Conservation (phyloP, 1,284 basidiomycete genomes). For the Xerocomus minutiporus region DNA sequence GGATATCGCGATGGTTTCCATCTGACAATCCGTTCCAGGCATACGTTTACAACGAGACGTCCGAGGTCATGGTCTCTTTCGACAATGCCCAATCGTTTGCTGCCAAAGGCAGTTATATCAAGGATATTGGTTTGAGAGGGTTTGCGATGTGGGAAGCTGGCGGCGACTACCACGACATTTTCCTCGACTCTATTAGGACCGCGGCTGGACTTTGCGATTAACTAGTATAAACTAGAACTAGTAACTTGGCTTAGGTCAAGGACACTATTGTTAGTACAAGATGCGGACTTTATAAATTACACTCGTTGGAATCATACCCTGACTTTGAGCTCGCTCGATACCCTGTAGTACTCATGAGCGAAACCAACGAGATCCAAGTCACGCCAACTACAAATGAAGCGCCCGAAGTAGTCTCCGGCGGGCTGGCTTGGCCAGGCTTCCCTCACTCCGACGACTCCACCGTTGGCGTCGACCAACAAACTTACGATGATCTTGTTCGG, state of each 20-base stretch:
- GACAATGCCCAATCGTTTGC: slow-evolving; percentile 44
- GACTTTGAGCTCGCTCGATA: neutral
- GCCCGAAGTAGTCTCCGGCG: neutral
- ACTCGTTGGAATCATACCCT: neutral
- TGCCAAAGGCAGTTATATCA: slow-evolving; percentile 55
- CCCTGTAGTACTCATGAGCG: neutral
- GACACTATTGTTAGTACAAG: neutral
- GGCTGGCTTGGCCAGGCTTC: slow-evolving; percentile 17
- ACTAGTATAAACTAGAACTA: neutral
- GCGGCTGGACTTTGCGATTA: slow-evolving; percentile 29
- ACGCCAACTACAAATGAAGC: neutral
- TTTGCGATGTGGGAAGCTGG: slow-evolving; percentile 58
- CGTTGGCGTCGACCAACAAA: slow-evolving; percentile 22
- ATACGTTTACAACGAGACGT: slow-evolving; percentile 42
- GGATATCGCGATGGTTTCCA: neutral
- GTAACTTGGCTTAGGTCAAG: too few relatives aligned
- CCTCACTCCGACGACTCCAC: slow-evolving; percentile 23
- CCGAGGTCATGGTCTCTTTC: slow-evolving; percentile 37
- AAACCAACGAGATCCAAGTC: neutral
- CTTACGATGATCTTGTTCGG: slow-evolving; percentile 37
- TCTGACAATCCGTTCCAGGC: slow-evolving; percentile 31
- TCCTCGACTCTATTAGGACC: slow-evolving; percentile 46
- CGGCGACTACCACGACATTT: slow-evolving; percentile 48
- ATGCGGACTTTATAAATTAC: neutral
- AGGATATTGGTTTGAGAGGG: slow-evolving; percentile 41